Evolutionary conservation across 177 flowering plant genomes (phyloP), one percentile per base, ranked within the genome.

Genomic region (Vitis hybrid): DNA sequence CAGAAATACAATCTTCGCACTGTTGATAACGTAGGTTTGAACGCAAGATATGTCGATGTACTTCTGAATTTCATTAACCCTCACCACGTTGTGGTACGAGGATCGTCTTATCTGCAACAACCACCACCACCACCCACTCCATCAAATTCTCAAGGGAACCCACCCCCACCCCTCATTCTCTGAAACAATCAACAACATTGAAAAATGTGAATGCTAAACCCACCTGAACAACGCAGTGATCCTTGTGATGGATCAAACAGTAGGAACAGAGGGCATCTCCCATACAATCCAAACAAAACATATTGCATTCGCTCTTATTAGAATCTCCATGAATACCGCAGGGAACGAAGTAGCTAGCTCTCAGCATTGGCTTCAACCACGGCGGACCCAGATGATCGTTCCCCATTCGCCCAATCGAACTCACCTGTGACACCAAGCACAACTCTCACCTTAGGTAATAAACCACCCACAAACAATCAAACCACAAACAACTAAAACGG

Each of bases 51-150:
- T 86, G 83, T 90, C 96, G 1, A 90, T 65, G 76, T 67, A 73
- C 72, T 81, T 90, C 80, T 89, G 96, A 52, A 90, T 82, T 80
- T 90, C 96, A 52, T 78, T 81, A 10, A 89, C 88, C 78, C 96
- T 84, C 59, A 90, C 83, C 80, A 89, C 96, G 65, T 90, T 78
- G 60, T 90, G 93, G 82, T 90, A 90, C 0, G 96, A 90, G 7
- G 96, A 90, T 69, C 89, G 70, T 80, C 96, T 76, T 65, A 90
- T 90, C 96, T 90, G 72, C 70, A 65, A 10, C 0, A 16, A 66
- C 50, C 29, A 11, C 56, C 12, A 45, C 10, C 31, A 45, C 63
- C 15, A 61, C 16, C 12, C 56, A 18, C 7, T 51, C 22, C 14
- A 60, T 11, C 18, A 52, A 55, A 48, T 26, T 21, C 5, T 21